phyloP scores from a whole-genome alignment of 176 grass and related monocot species.

The Rhynchospora pubera region DNA sequence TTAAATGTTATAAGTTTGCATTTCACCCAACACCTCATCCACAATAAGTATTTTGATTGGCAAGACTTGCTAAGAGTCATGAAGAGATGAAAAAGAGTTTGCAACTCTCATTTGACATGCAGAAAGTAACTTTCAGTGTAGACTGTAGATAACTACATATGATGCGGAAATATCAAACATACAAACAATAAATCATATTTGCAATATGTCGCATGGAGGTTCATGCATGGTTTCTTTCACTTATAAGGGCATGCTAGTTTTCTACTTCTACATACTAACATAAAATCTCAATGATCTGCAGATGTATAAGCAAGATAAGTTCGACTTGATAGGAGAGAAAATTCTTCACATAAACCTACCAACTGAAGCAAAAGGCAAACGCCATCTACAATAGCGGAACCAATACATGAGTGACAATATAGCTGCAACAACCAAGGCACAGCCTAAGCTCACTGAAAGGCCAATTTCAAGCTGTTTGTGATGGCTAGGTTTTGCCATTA shows the following conservation, averaged over 20 bases:
- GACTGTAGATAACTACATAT: background rate
- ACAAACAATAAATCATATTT: background rate
- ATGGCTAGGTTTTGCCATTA: constrained; percentile 25
- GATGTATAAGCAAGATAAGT: background rate
- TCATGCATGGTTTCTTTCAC: background rate
- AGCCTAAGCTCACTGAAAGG: constrained; percentile 62
- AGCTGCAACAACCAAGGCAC: constrained; percentile 40
- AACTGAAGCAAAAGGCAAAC: constrained; percentile 68
- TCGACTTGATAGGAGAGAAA: background rate
- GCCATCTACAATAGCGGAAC: constrained; percentile 83
- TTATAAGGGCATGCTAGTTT: background rate
- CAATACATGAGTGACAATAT: constrained; percentile 58
- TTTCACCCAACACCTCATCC: background rate
- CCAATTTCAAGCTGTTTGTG: constrained; percentile 70
- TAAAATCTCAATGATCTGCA: background rate
- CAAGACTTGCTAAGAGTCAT: background rate
- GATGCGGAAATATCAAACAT: background rate
- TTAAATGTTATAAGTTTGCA: background rate
- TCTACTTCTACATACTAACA: background rate
- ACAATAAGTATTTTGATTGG: background rate
- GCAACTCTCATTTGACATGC: background rate
- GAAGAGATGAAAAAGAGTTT: background rate
- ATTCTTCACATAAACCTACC: constrained; percentile 40
- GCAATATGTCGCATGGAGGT: background rate
- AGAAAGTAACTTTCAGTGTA: background rate